A percentile compares a stretch with the other conserved stretches of the same genome.
phyloP scores from a whole-genome alignment of 2,329 filamentous ascomycete genomes.

The Chaetothyriales sp. region DNA sequence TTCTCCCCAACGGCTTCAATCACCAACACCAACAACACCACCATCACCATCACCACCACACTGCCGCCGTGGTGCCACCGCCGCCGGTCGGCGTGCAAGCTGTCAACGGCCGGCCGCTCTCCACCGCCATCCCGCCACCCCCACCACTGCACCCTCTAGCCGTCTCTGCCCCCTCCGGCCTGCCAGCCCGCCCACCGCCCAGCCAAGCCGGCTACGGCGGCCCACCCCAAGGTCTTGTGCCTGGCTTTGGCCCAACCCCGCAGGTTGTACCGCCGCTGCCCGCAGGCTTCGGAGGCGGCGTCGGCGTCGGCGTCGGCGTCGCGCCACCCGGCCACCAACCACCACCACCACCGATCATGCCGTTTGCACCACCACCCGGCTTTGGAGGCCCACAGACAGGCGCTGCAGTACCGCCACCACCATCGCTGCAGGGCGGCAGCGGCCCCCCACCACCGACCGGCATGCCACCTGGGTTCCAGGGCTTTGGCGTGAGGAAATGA shows the following conservation, averaged over 20 bases:
- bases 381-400: slow-evolving; percentile 21
- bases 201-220: slow-evolving; percentile 54
- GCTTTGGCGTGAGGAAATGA: slow-evolving; percentile 8
- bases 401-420: slow-evolving; percentile 14
- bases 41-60: slow-evolving; percentile 47
- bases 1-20: slow-evolving; percentile 2
- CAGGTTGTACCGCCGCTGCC: slow-evolving; percentile 1
- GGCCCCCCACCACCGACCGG: slow-evolving; percentile 20
- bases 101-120: not conserved
- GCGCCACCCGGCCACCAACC: no score
- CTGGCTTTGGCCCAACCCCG: slow-evolving; percentile 24
- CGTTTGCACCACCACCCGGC: slow-evolving; percentile 36
- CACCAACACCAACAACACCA: slow-evolving; percentile 27
- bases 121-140: not conserved
- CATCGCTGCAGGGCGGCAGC: slow-evolving; percentile 16
- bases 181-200: slow-evolving; percentile 56
- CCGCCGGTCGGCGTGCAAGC: not conserved
- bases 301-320: slow-evolving; percentile 20
- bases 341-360: slow-evolving; percentile 22
- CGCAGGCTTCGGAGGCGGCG: slow-evolving; percentile 25
- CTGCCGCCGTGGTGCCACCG: slow-evolving; percentile 26
- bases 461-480: slow-evolving; percentile 29
- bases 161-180: slow-evolving; percentile 33
- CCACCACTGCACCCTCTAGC: slow-evolving; percentile 22
- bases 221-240: slow-evolving; percentile 41